phyloP scores from a whole-genome alignment of 305 asterid genomes.

The Fraxinus paxiana region DNA sequence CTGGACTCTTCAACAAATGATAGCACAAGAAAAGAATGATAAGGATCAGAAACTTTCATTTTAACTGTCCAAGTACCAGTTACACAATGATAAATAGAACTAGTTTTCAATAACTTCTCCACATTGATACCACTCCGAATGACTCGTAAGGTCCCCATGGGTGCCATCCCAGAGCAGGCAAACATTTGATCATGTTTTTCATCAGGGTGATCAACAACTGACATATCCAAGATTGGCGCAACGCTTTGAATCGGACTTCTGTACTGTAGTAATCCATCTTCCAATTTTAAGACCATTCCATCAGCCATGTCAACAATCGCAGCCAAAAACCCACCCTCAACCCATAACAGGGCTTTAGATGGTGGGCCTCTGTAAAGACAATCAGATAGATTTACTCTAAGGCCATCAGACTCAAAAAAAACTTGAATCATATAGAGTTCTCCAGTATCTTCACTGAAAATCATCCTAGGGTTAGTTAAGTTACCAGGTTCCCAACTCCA shows the following conservation, averaged over 20 bases:
- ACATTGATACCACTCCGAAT: constrained; percentile 91
- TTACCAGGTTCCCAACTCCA: constrained; percentile 93
- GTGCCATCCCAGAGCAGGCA: constrained; percentile 95
- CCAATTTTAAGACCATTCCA: constrained; percentile 80
- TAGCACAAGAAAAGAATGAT: constrained; percentile 82
- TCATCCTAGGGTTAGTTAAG: constrained; percentile 52
- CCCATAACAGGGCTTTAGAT: constrained; percentile 76
- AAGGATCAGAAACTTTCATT: constrained; percentile 60
- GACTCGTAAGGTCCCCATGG: constrained; percentile 80
- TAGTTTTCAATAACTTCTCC: constrained; percentile 84
- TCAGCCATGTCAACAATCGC: constrained; percentile 90
- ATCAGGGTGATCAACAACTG: constrained; percentile 70
- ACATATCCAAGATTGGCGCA: constrained; percentile 90
- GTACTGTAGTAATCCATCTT: constrained; percentile 58
- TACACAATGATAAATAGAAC: constrained; percentile 85
- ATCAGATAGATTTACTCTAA: constrained; percentile 69
- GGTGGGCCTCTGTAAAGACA: constrained; percentile 76
- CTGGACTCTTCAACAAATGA: constrained; percentile 96
- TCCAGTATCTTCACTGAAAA: constrained; percentile 86
- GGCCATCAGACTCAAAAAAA: constrained; percentile 52
- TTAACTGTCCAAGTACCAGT: constrained; percentile 90
- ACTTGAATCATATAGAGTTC: constrained; percentile 71
- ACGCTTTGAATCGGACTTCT: constrained; percentile 80
- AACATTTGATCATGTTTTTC: constrained; percentile 89
- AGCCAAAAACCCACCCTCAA: constrained; percentile 74